A percentile compares a stretch with the other conserved stretches of the same genome.
These are phyloP conservation scores for Chlamydomonas schloesseri DNA, from an alignment of 139 green algal genomes.

Conservation along the genomic window DNA sequence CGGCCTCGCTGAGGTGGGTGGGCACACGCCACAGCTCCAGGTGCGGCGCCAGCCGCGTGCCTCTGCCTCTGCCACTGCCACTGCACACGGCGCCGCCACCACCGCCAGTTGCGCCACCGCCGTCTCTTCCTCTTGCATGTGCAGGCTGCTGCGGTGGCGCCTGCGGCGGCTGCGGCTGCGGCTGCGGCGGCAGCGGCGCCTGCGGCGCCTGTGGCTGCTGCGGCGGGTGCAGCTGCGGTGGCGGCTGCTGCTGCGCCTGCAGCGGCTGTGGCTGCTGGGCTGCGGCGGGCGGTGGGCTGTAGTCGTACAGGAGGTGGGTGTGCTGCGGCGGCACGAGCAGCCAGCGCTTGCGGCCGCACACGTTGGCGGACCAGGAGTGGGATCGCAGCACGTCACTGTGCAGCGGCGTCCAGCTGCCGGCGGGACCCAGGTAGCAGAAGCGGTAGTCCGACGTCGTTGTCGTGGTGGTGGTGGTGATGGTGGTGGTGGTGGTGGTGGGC, in stretches of 20 bases:
- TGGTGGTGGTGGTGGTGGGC: neutral
- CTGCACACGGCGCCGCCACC: too few species aligned
- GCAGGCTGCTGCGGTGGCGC: too few species aligned
- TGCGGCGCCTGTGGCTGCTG: too few species aligned
- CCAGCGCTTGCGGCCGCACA: constrained; percentile 82
- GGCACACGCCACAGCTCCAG: constrained; percentile 28
- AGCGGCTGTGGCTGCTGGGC: too few species aligned
- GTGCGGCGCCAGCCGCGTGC: constrained; percentile 39
- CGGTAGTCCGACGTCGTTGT: constrained; percentile 50
- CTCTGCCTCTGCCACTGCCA: neutral
- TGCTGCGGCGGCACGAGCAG: constrained; percentile 77
- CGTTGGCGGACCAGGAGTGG: constrained; percentile 88
- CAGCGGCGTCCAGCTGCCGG: constrained; percentile 82
- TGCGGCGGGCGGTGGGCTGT: too few species aligned
- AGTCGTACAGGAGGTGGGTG: constrained; percentile 65
- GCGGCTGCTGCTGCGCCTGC: too few species aligned
- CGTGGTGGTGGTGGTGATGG: neutral
- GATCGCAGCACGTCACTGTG: constrained; percentile 92
- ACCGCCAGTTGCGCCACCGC: too few species aligned
- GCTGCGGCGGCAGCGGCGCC: too few species aligned
- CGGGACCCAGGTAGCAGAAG: constrained; percentile 92
- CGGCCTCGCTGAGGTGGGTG: neutral
- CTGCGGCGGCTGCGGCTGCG: too few species aligned
- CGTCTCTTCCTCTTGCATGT: too few species aligned
- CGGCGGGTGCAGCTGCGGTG: too few species aligned